These are phyloP conservation scores for Camelina neglecta DNA, from an alignment of 345 rosid species.

Conservation along the genomic window DNA sequence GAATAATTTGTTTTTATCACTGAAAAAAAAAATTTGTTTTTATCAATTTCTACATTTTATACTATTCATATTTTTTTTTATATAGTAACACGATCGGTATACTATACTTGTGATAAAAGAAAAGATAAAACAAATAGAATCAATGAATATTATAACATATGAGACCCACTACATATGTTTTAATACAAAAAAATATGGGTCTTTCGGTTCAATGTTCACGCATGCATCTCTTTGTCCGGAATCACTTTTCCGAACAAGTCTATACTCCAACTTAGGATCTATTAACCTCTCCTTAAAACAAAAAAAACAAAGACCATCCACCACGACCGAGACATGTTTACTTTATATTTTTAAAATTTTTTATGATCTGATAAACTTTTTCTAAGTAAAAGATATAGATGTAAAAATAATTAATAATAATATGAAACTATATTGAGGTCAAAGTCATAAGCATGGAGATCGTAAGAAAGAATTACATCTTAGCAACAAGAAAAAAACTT, in stretches of 20 bases:
- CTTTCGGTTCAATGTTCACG: conserved; percentile 17
- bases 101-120: background rate
- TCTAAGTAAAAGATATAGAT: background rate
- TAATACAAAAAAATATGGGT: conserved; percentile 2
- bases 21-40: background rate
- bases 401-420: background rate
- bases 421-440: conserved; percentile 1
- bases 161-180: background rate
- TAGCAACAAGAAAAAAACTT: background rate
- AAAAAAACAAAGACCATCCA: background rate
- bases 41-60: background rate
- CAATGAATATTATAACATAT: background rate
- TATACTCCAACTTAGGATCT: conserved; percentile 20
- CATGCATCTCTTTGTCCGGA: conserved; percentile 40
- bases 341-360: background rate
- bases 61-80: background rate
- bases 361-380: conserved; percentile 9
- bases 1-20: background rate
- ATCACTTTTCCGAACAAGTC: conserved; percentile 36
- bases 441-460: conserved; percentile 20
- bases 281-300: conserved; percentile 13
- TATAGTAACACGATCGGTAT: background rate
- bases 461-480: background rate
- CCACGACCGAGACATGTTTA: conserved; percentile 24
- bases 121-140: background rate